A percentile compares a stretch with the other conserved stretches of the same genome.
Conservation (phyloP, 164 flowering plant species). For the Cinnamomum chago region DNA sequence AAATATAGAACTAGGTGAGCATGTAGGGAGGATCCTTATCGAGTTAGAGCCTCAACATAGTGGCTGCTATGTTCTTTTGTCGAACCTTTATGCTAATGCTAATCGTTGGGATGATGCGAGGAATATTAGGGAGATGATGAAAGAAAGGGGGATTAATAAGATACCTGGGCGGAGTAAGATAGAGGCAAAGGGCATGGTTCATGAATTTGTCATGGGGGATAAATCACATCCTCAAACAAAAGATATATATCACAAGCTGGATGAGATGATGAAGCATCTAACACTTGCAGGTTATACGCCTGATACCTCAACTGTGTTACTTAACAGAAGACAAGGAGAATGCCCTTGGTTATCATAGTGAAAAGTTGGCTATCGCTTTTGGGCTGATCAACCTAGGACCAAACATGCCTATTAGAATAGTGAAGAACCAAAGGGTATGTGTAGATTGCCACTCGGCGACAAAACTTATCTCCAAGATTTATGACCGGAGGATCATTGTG, state of each 20-base stretch:
- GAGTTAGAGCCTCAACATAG: conserved; percentile 28
- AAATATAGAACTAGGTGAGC: conserved; percentile 20
- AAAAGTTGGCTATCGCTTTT: conserved; percentile 43
- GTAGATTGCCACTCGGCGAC: conserved; percentile 38
- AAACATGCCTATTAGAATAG: conserved; percentile 22
- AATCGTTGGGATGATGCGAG: conserved; percentile 35
- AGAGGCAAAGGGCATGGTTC: conserved; percentile 26
- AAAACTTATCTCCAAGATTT: conserved; percentile 32
- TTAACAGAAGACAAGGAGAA: conserved; percentile 39
- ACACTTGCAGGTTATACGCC: conserved; percentile 29
- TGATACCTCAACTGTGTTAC: conserved; percentile 34
- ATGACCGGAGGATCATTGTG: conserved; percentile 28
- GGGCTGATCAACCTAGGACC: conserved; percentile 28
- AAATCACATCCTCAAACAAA: conserved; percentile 28
- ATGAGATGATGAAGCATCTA: conserved; percentile 29
- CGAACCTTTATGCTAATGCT: conserved; percentile 41
- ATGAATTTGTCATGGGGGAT: conserved; percentile 36
- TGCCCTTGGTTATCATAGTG: conserved; percentile 34
- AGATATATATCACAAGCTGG: conserved; percentile 31
- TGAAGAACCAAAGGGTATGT: conserved; percentile 41
- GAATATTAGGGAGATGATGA: conserved; percentile 33
- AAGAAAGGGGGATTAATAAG: conserved; percentile 25
- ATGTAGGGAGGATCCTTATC: conserved; percentile 18
- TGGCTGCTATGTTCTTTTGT: conserved; percentile 31
- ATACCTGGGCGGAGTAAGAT: conserved; percentile 30